Percentiles rank a stretch among this genome's conserved stretches.
Evolutionary conservation across 2,329 filamentous ascomycete species (phyloP).

Genomic region (Alternaria tenuissima): DNA sequence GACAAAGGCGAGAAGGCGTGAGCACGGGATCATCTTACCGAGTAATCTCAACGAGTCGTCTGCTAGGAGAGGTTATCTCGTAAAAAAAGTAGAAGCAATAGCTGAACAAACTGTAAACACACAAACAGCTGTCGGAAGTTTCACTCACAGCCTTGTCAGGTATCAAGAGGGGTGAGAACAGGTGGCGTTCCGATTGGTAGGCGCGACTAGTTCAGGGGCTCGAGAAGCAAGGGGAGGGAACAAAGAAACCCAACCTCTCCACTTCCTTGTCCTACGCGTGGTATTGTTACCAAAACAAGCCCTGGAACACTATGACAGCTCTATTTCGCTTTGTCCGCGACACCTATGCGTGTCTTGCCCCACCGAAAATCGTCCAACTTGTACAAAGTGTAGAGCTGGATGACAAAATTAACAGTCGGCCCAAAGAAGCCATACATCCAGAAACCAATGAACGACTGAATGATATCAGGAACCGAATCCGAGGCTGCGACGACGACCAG

Average conservation of each 20-base stretch:
- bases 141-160: not conserved
- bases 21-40: not conserved
- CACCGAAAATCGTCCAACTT: constrained; percentile 14
- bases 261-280: not conserved
- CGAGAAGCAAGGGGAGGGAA: not conserved
- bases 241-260: not conserved
- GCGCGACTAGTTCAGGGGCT: not conserved
- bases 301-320: not conserved
- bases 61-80: not conserved
- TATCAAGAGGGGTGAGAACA: not conserved
- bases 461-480: not conserved
- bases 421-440: not conserved
- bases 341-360: constrained; percentile 11
- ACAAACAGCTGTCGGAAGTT: not conserved
- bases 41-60: not conserved
- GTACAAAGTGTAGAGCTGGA: constrained; percentile 8
- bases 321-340: not conserved
- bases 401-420: not conserved
- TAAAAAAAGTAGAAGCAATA: not conserved
- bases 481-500: not conserved
- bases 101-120: not conserved
- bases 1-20: not conserved
- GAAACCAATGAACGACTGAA: not conserved
- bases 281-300: not conserved
- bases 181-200: not conserved